Conservation (phyloP, 768 basidiomycete genomes). For the Podaxis sp. region DNA sequence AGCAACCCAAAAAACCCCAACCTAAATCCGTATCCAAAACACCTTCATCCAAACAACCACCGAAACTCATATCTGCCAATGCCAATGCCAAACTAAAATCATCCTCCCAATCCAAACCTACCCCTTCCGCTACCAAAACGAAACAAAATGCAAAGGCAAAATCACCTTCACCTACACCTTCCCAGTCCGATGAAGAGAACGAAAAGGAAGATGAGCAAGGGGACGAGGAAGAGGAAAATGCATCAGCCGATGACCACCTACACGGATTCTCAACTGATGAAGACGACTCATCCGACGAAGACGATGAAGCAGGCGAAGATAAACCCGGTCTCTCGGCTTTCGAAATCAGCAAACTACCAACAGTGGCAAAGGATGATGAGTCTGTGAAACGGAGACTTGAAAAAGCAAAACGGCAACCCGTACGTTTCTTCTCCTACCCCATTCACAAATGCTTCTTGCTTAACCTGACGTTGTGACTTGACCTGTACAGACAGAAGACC, state of each 20-base stretch:
- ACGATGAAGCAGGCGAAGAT: slow-evolving; percentile 50
- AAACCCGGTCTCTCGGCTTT: slow-evolving; percentile 39
- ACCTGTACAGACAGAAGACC: slow-evolving; percentile 47
- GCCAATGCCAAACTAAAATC: slow-evolving; percentile 11
- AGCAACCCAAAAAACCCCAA: slow-evolving; percentile 25
- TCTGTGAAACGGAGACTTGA: slow-evolving; percentile 67
- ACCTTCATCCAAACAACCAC: slow-evolving; percentile 13
- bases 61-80: slow-evolving; percentile 17
- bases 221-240: slow-evolving; percentile 21
- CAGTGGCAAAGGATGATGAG: slow-evolving; percentile 85
- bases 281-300: slow-evolving; percentile 79
- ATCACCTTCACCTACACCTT: slow-evolving; percentile 1
- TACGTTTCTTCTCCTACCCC: slow-evolving; percentile 34
- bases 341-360: slow-evolving; percentile 76
- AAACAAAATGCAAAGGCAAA: slow-evolving; percentile 5
- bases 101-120: background rate
- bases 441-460: background rate
- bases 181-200: background rate
- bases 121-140: slow-evolving; percentile 1
- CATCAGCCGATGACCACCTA: slow-evolving; percentile 42
- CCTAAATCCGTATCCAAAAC: slow-evolving; percentile 23
- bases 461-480: slow-evolving; percentile 9
- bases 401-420: slow-evolving; percentile 64
- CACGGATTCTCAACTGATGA: slow-evolving; percentile 80
- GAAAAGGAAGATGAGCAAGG: slow-evolving; percentile 5